A percentile compares a stretch with the other conserved stretches of the same genome.
phyloP scores from a whole-genome alignment of 2,329 filamentous ascomycete species.

The Penicillium corylophilum region DNA sequence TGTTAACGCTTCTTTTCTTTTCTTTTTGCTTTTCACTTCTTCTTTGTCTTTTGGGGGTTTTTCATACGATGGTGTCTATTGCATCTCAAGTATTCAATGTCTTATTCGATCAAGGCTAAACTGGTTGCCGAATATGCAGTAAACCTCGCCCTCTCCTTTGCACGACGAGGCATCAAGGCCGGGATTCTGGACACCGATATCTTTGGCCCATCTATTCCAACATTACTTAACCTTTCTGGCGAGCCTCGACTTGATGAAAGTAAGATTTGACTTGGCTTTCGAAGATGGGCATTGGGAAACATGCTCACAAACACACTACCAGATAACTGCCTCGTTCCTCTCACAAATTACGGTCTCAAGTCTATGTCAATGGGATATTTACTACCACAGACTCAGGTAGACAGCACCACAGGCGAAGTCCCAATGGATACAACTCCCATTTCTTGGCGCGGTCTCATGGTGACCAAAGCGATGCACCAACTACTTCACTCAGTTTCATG shows the following conservation, averaged over 20 bases:
- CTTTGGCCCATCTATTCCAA: constrained; percentile 93
- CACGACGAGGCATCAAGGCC: constrained; percentile 73
- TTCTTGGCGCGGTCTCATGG: constrained; percentile 95
- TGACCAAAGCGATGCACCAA: constrained; percentile 95
- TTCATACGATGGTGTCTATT: background rate
- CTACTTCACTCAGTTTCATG: constrained; percentile 93
- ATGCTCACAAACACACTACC: background rate
- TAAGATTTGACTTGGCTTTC: constrained; percentile 45
- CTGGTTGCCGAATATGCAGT: constrained; percentile 33
- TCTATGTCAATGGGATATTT: constrained; percentile 99
- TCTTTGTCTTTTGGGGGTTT: no score
- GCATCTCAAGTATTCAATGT: background rate
- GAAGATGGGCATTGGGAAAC: background rate
- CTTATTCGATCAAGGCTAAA: constrained; percentile 2
- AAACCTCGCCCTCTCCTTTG: constrained; percentile 85
- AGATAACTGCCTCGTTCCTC: constrained; percentile 67
- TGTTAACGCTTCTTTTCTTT: background rate
- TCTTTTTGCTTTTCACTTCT: background rate
- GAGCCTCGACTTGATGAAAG: constrained; percentile 74
- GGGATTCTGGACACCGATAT: constrained; percentile 96
- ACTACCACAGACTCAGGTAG: constrained; percentile 48
- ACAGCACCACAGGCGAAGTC: constrained; percentile 27
- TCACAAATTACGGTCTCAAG: constrained; percentile 93
- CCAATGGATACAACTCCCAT: constrained; percentile 65
- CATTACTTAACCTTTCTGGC: constrained; percentile 75